Conservation (phyloP, 768 basidiomycete genomes). For the Tubosaeta sp. region DNA sequence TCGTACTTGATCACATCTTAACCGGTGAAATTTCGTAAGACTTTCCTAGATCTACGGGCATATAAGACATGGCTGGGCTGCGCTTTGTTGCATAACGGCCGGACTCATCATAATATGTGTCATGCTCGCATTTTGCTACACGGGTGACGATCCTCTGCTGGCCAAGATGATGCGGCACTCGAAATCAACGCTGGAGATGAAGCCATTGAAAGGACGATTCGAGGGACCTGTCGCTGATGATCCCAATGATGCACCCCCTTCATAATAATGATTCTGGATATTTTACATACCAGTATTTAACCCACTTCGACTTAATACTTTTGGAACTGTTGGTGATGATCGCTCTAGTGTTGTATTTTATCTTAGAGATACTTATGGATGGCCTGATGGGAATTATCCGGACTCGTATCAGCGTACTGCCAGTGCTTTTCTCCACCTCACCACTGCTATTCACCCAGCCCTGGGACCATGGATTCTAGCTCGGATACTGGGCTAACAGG, state of each 20-base stretch:
- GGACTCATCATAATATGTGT: slow-evolving; percentile 39
- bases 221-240: slow-evolving; percentile 2
- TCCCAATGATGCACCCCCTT: not conserved
- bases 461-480: slow-evolving; percentile 1
- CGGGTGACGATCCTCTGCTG: slow-evolving; percentile 46
- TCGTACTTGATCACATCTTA: slow-evolving; percentile 8
- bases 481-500: slow-evolving; percentile 17
- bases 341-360: slow-evolving; percentile 11
- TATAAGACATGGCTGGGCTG: slow-evolving; percentile 54
- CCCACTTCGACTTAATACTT: slow-evolving; percentile 1
- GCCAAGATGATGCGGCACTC: slow-evolving; percentile 22
- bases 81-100: slow-evolving; percentile 46
- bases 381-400: not conserved
- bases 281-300: not conserved
- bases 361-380: slow-evolving; percentile 6
- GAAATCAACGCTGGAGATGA: slow-evolving; percentile 10
- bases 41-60: slow-evolving; percentile 54
- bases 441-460: not conserved
- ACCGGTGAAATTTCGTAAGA: not conserved
- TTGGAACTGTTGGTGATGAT: slow-evolving; percentile 6
- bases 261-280: slow-evolving; percentile 9
- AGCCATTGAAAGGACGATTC: slow-evolving; percentile 1
- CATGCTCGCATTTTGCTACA: slow-evolving; percentile 41
- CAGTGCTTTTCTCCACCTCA: not conserved
- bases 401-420: not conserved